Percentiles rank a stretch among this genome's conserved stretches.
Evolutionary conservation across 306 rosid species (phyloP).

Genomic region (Betula pendula): DNA sequence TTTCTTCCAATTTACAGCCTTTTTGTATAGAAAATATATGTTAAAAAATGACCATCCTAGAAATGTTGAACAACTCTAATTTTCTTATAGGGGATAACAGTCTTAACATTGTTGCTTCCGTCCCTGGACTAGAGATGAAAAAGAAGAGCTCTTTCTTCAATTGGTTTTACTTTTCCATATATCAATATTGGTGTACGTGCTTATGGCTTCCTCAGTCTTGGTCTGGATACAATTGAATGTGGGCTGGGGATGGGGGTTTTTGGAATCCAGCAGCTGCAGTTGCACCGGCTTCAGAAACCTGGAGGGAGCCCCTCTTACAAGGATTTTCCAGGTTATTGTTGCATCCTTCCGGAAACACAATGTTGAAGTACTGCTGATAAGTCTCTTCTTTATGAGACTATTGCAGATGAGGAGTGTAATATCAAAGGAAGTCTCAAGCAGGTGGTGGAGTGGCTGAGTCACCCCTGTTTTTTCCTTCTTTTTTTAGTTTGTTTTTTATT

Average conservation of each 20-base stretch:
- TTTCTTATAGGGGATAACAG: conserved; percentile 50
- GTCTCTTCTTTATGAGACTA: conserved; percentile 76
- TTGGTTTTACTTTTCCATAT: conserved; percentile 89
- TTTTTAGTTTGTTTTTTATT: too few species aligned
- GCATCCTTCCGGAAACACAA: conserved; percentile 59
- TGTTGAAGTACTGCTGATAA: conserved; percentile 49
- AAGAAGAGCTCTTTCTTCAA: conserved; percentile 76
- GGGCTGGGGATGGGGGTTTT: conserved; percentile 96
- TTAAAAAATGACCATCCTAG: not conserved
- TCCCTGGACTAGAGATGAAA: conserved; percentile 57
- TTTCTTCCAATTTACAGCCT: not conserved
- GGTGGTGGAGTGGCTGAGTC: too few species aligned
- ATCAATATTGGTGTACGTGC: conserved; percentile 74
- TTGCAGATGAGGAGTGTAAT: conserved; percentile 50
- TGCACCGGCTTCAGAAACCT: conserved; percentile 68
- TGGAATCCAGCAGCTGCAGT: conserved; percentile 76
- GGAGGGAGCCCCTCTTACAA: conserved; percentile 85
- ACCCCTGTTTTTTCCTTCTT: too few species aligned
- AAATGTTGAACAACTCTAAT: conserved; percentile 11
- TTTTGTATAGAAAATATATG: not conserved
- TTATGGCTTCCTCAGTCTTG: conserved; percentile 70
- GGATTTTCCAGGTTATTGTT: conserved; percentile 70
- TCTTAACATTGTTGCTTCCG: conserved; percentile 60
- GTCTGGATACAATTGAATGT: conserved; percentile 83
- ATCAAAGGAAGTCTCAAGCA: conserved; percentile 86